Percentiles rank a stretch among this genome's conserved stretches.
These are phyloP conservation scores for Hyaloscypha bicolor DNA, from an alignment of 495 filamentous ascomycete species.

Conservation along the genomic window DNA sequence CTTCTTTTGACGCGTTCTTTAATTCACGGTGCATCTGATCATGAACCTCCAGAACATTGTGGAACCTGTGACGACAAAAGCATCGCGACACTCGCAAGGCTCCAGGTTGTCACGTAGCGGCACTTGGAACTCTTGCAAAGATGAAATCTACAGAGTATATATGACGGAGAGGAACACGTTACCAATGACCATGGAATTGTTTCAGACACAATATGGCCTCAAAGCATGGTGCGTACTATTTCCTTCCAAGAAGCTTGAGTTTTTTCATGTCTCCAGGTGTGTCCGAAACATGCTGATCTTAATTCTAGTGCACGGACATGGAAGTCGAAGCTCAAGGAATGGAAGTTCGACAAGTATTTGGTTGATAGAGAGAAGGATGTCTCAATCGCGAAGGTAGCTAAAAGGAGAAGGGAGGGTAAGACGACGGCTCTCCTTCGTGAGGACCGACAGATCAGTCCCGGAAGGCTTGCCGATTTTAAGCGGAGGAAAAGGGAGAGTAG, in stretches of 20 bases:
- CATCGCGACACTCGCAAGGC: neutral
- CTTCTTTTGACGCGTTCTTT: neutral
- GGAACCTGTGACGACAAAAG: neutral
- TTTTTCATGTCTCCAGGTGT: neutral
- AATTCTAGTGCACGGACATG: neutral
- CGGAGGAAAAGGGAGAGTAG: no score
- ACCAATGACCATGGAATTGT: neutral
- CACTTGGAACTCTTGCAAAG: neutral
- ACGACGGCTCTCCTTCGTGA: neutral
- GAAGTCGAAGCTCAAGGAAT: neutral
- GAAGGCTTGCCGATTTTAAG: no score
- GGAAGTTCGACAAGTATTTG: neutral
- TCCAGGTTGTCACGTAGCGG: neutral
- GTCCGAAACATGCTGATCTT: neutral
- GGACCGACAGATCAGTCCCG: neutral
- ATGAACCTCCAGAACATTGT: neutral
- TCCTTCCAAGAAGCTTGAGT: neutral
- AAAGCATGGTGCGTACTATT: neutral
- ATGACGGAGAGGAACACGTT: neutral
- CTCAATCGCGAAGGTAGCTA: neutral
- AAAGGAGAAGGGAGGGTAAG: neutral
- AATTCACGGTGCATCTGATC: neutral
- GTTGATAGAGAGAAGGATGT: neutral
- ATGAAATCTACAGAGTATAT: neutral
- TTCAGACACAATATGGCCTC: neutral